Evolutionary conservation across 2,329 filamentous ascomycete species (phyloP), one percentile per base, ranked within the genome.

Genomic region (Plectosphaerella sp.): DNA sequence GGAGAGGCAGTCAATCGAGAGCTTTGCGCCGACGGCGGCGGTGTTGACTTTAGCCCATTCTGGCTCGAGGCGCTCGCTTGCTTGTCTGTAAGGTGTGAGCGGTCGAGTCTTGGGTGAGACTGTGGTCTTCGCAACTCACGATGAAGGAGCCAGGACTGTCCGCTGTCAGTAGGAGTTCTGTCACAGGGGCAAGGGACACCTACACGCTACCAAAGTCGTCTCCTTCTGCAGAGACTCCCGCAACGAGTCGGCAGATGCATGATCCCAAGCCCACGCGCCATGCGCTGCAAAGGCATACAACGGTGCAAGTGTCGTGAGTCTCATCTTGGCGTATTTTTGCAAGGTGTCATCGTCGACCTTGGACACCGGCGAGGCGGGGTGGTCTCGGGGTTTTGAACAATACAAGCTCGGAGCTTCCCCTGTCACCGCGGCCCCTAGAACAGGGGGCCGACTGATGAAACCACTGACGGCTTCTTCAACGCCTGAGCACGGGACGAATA

Each of bases 1-100:
- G 1, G 56, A 52, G 3, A 61, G 59, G 57, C 76, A 78, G 61
- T 79, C 70, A 16, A 79, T 58, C 51, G 67, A 73, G 25, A 68
- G 51, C 41, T 47, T 50, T 2, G 71, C 51, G 14, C 43, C 52
- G 41, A 33, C 8, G 28, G 11, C 28, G 28, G 28, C 8, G 11
- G 28, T 12, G 28, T 10, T 12, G 28, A 67, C 55, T 1, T 53
- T 24, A 1, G 15, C 49, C 72, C 71, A 74, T 66, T 72, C 66
- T 20, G 60, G 28, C 43, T 72, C 67, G 15, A 74, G 59, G 10
- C 59, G 55, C 56, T 65, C 58, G 45, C 66, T 67, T 20, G 47
- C 47, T 11, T 20, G 47, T 48, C 47, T 22, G 35, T 48, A 8
- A 5, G 10, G 7, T 20, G 4, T 20, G 41, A n/a, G 16, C 5